Evolutionary conservation across 2,329 filamentous ascomycete species (phyloP), one percentile per base, ranked within the genome.

Genomic region (Pseudogymnoascus sp.): DNA sequence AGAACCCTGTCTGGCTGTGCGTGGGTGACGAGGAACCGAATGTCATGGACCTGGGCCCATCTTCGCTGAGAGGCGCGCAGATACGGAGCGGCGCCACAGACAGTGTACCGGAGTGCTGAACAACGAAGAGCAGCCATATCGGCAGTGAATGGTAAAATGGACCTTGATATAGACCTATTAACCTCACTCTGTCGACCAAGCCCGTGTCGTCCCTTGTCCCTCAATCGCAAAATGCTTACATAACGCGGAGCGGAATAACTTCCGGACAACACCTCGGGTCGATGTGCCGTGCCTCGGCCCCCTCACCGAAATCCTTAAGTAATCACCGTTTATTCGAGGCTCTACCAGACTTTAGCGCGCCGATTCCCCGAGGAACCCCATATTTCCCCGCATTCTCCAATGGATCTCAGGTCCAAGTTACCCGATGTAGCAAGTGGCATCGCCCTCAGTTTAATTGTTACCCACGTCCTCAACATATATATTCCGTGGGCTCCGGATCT

Each of bases 21-120:
- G 65, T 92, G 90, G 14, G 91, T 94, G 65, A 89, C 89, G 52
- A 96, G 83, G 80, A 93, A 96, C 67, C 92, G 91, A 58, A 96
- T 87, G 75, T 97, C 91, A 75, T 95, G 91, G 30, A 97, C 92
- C 70, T 91, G 91, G 1, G 93, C 93, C 89, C 91, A 95, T 73
- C 92, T 86, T 62, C 88, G 85, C 75, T 97, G 93, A 6, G 75
- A 70, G 14, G 69, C 69, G 61, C 70, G 70, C 42, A 72, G 61
- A 63, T 69, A 71, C 4, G 70, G 71, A 9, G 70, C 63, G 22
- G 68, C 66, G 9, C 69, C 69, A 52, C 67, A 70, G 33, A 71
- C 61, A 16, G 68, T 42, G 63, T 80, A 76, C 39, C 82, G 82
- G 39, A 86, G 74, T 23, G 76, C 73, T 58, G 78, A 76, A 33